These are phyloP conservation scores for Myxozyma kluyveri DNA, from an alignment of 805 yeast species.

Conservation along the genomic window DNA sequence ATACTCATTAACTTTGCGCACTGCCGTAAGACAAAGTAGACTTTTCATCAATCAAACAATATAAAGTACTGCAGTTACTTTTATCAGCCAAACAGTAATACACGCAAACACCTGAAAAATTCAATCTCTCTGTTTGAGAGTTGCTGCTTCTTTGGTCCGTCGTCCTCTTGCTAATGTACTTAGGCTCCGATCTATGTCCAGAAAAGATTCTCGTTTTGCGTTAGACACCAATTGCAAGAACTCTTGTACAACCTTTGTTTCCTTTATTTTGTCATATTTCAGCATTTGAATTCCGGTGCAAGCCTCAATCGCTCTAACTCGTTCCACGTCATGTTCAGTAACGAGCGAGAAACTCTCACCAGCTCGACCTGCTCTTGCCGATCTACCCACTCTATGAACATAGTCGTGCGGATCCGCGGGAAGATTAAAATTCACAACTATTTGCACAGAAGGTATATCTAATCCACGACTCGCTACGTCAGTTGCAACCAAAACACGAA, in stretches of 20 bases:
- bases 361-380: slow-evolving; percentile 93
- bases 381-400: slow-evolving; percentile 96
- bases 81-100: no score
- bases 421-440: slow-evolving; percentile 86
- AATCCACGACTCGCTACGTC: slow-evolving; percentile 97
- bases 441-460: slow-evolving; percentile 88
- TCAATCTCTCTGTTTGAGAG: no score
- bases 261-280: slow-evolving; percentile 67
- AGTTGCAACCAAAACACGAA: slow-evolving; percentile 87
- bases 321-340: slow-evolving; percentile 76
- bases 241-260: slow-evolving; percentile 70
- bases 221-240: slow-evolving; percentile 67
- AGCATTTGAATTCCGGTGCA: slow-evolving; percentile 77
- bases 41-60: no score
- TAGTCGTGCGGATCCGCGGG: slow-evolving; percentile 97
- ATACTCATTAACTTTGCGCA: no score
- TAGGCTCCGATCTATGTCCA: slow-evolving; percentile 99
- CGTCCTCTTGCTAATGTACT: no score
- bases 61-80: no score
- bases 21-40: no score
- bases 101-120: no score
- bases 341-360: slow-evolving; percentile 84
- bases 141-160: no score
- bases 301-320: slow-evolving; percentile 82
- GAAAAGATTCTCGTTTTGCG: slow-evolving; percentile 84